Base-by-base conservation (phyloP, 2,329 filamentous ascomycete species). In the Orbilia javanica region DNA sequence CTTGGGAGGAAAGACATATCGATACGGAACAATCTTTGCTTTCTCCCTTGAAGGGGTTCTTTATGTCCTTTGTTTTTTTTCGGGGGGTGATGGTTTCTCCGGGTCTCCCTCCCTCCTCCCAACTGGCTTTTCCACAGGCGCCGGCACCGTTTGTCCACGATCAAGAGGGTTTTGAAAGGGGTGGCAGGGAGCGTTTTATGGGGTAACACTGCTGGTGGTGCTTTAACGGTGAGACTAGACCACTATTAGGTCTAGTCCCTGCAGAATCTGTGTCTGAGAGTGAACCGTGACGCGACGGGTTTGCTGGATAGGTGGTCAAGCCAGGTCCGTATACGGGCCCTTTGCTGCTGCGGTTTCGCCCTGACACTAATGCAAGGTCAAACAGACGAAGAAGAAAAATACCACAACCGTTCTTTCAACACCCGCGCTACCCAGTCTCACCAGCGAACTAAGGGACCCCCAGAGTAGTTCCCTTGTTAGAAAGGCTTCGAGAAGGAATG, bases 301-400 rank as follows among this genome's bases (percentile, higher is more conserved):
- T 11, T 2, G 10, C 8, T 8, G 8, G 34, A 2, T 36, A 10
- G 34, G 34, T 36, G 3, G 34, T 36, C 34, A 10, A n/a, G n/a
- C 13, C 10, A 11, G 8, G 1, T 39, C n/a, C 11, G 36, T 39
- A 15, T 15, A 5, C 8, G n/a, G 42, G 4, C 31, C 31, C 20
- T 44, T n/a, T 15, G 39, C 39, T 60, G 55, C 55, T 60, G 55
- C 55, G 55, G 55, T 60, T 60, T 60, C 55, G 55, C 34, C 55
- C 34, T 60, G 55, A 60, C 52, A 60, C 55, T 34, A 60, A 60
- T 60, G 55, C 55, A 42, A 42, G n/a, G 25, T 36, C 44, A 36
- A 36, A 20, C 18, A 25, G 25, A 10, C 11, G 3, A n/a, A 18
- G 25, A 18, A 34, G 11, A 27, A 42, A 60, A 60, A 60, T 42